Base-by-base conservation (phyloP, 1,139 yeast genomes). In the Geotrichum restrictum region DNA sequence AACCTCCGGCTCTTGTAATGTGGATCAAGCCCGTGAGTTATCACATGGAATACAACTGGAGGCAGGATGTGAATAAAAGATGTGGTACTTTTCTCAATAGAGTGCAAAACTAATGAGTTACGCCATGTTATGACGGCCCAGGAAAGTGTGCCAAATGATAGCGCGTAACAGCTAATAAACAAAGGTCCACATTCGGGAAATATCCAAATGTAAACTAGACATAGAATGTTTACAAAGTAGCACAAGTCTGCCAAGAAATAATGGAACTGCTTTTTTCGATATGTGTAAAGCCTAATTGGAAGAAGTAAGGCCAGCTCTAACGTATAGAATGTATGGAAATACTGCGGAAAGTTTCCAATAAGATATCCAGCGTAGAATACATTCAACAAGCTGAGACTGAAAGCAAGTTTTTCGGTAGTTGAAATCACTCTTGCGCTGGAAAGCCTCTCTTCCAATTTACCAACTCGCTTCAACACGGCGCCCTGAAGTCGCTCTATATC, bases 51-150 rank as follows among this genome's bases (percentile, higher is more conserved):
- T 1, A 91, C 85, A 31, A 84, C 80, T 0, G 97, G 96, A 1
- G 98, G 98, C 73, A 88, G 79, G 14, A 93, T 77, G 65, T 93
- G 98, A 58, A 93, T 91, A 62, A 88, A 87, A 3, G 96, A 83
- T 14, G 93, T 82, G 1, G 98, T 91, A n/a, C 93, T 87, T 69
- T 93, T 91, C 59, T 91, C 98, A 58, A 93, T 79, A 16, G 94
- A 85, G 65, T 93, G 98, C 48, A 93, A 75, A 7, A 93, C 98
- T 54, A 93, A 75, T 7, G 96, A 89, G 66, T 93, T 93, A 62
- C 96, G 77, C 98, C 98, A 93, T 0, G 97, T 88, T 38, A 91
- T 83, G 18, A 93, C 96, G 0, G 98, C 98, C 79, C 88, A 91
- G 8, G 96, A 80, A 51, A 93, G 71, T 0, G 97, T 88, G 1